Conservation (phyloP, 352 stramenopile genomes). For the Globisporangium orthogonon region DNA sequence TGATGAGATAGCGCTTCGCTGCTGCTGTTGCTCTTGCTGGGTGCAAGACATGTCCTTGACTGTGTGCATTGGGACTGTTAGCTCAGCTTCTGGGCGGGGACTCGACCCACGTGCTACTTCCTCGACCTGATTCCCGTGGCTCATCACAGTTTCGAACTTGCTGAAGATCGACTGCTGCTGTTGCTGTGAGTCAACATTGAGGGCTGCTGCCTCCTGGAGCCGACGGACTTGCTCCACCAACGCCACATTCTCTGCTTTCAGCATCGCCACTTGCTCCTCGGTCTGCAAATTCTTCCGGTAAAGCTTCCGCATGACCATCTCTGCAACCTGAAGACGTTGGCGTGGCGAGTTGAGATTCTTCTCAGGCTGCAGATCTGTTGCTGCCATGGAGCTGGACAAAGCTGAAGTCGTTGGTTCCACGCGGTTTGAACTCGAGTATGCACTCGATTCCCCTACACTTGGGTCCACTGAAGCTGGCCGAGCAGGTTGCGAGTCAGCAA, state of each 20-base stretch:
- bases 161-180: not conserved
- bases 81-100: no score
- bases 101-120: not conserved
- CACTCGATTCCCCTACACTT: not conserved
- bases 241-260: slow-evolving; percentile 21
- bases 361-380: not conserved
- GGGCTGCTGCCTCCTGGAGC: not conserved
- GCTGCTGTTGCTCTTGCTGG: not conserved
- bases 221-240: slow-evolving; percentile 15
- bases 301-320: slow-evolving; percentile 58
- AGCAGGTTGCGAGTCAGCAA: not conserved
- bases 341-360: slow-evolving; percentile 29
- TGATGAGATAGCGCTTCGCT: not conserved
- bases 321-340: slow-evolving; percentile 38
- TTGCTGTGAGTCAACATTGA: not conserved
- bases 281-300: slow-evolving; percentile 45
- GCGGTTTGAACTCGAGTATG: not conserved
- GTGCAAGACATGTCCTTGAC: not conserved
- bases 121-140: not conserved
- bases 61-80: no score
- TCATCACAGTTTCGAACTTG: not conserved
- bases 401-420: not conserved
- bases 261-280: slow-evolving; percentile 20
- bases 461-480: not conserved
- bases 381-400: no score